Evolutionary conservation across 306 rosid genomes (phyloP).

Genomic region (Pachyrhizus erosus): DNA sequence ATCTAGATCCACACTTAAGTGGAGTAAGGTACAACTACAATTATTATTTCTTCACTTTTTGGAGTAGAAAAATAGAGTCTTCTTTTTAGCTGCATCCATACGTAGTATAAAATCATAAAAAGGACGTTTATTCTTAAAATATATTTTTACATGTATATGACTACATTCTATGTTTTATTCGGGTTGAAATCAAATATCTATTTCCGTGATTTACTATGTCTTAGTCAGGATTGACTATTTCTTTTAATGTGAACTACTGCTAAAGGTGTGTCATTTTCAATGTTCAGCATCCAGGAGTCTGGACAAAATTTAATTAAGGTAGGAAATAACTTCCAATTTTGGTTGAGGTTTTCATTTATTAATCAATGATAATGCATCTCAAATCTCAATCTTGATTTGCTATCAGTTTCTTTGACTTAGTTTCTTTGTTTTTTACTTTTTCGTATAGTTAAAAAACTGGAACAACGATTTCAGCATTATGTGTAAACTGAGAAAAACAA

Average conservation of each 20-base stretch:
- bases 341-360: not conserved
- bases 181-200: not conserved
- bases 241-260: not conserved
- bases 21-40: not conserved
- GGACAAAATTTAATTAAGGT: not conserved
- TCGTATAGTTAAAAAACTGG: not conserved
- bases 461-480: slow-evolving; percentile 21
- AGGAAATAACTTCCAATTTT: not conserved
- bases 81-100: not conserved
- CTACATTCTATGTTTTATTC: not conserved
- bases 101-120: not conserved
- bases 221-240: not conserved
- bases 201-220: not conserved
- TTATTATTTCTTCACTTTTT: not conserved
- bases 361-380: slow-evolving; percentile 4
- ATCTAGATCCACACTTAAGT: not conserved
- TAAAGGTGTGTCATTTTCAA: slow-evolving; percentile 38
- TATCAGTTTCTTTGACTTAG: slow-evolving; percentile 32
- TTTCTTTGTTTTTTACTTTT: slow-evolving; percentile 15
- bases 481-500: not conserved
- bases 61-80: not conserved
- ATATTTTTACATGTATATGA: not conserved
- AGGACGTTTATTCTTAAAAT: not conserved
- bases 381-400: slow-evolving; percentile 2
- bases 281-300: not conserved